These are phyloP conservation scores for Xylaria flabelliformis DNA, from an alignment of 495 filamentous ascomycete species.

Conservation along the genomic window DNA sequence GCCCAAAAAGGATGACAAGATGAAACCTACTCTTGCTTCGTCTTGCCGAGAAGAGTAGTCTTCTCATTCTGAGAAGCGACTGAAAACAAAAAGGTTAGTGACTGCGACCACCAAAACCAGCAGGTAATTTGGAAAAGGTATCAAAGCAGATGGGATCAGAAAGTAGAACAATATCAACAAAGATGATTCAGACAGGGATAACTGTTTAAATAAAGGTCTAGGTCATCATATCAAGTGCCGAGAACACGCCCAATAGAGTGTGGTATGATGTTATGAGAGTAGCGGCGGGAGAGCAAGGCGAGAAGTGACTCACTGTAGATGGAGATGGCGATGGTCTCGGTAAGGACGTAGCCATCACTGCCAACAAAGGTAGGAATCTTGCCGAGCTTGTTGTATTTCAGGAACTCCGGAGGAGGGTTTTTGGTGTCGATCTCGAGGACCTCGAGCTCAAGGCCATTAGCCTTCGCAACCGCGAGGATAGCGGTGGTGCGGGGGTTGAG, in stretches of 20 bases:
- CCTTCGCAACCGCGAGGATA: conserved; percentile 91
- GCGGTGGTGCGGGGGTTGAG: conserved; percentile 87
- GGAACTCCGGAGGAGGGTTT: conserved; percentile 73
- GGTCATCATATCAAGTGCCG: conserved; percentile 72
- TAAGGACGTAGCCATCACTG: conserved; percentile 86
- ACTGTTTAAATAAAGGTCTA: conserved; percentile 76
- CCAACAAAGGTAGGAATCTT: conserved; percentile 93
- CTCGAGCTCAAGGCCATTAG: conserved; percentile 90
- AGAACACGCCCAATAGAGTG: conserved; percentile 22
- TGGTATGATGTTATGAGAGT: not conserved
- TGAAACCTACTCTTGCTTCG: conserved; percentile 88
- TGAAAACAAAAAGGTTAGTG: conserved; percentile 54
- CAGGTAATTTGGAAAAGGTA: not conserved
- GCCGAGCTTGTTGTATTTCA: conserved; percentile 84
- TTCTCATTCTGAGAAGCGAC: conserved; percentile 99
- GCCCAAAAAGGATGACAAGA: not conserved
- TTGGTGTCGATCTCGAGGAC: conserved; percentile 70
- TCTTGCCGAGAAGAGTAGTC: conserved; percentile 97
- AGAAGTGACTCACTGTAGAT: conserved; percentile 80
- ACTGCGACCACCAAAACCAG: not conserved
- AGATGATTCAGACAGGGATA: conserved; percentile 98
- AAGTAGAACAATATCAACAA: conserved; percentile 77
- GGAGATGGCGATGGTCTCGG: conserved; percentile 91
- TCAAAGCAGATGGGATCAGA: conserved; percentile 50
- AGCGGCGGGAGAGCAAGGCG: conserved; percentile 1